Base-by-base conservation (phyloP, 139 green algal genomes). In the Astrephomene gubernaculifera region DNA sequence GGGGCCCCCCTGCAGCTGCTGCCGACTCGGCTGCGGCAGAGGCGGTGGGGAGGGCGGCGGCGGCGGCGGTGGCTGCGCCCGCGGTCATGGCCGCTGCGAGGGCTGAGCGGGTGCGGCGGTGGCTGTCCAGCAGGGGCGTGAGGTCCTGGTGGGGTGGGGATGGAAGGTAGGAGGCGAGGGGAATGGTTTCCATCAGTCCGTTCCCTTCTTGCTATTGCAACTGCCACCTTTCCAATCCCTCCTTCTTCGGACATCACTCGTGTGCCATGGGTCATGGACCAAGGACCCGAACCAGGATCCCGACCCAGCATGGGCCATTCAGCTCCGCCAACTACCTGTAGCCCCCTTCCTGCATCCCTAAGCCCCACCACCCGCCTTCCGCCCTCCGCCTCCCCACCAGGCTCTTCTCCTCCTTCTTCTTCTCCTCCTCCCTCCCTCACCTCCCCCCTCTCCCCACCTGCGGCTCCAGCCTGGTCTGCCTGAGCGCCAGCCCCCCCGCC, bases 81-180 rank as follows among this genome's bases (percentile, higher is more conserved):
- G 60, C 31, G 1, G 76, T 14, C 76, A 83, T 83, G 60, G 21
- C 36, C 6, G 0, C 36, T 5, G 60, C 38, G 14, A 60, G 33
- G 8, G 63, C 67, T n/a, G 73, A 38, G 25, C 21, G 33, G 21
- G 53, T 67, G 22, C 53, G 53, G 54, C 69, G 79, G 6, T 8
- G 36, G 38, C 5, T 12, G 52, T 79, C 67, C 52, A 79, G 41
- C 38, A 79, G 41, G 3, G 24, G 29, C 4, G 52, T 53, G 7
- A 86, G 4, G 81, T 80, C 68, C 76, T 83, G 43, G 14, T 14
- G 19, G 57, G 57, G 6, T 45, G 12, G 17, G 64, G 36, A 22
- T 4, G 7, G 19, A 1, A 71, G 33, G 2, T 7, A 71, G 33
- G 35, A 71, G 33, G 35, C 19, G n/a, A n/a, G n/a, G n/a, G n/a